phyloP scores from a whole-genome alignment of 257 asterid species.

The Solanum corneliomulleri region DNA sequence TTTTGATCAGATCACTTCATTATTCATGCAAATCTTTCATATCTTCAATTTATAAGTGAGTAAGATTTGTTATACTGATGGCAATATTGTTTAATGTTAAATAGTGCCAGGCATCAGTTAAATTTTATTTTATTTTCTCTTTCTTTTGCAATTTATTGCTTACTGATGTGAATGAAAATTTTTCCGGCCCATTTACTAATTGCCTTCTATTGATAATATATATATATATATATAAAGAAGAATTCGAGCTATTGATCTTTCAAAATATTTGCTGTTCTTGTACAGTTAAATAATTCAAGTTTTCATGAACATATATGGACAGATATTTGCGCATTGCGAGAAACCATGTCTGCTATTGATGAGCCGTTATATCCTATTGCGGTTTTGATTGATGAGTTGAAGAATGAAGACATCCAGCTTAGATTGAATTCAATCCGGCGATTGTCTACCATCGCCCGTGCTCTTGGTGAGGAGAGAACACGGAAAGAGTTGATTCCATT shows the following conservation, averaged over 20 bases:
- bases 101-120: not conserved
- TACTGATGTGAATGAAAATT: not conserved
- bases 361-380: constrained; percentile 89
- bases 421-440: constrained; percentile 74
- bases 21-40: not conserved
- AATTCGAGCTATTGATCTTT: too few species aligned
- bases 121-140: not conserved
- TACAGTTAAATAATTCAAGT: not conserved
- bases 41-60: not conserved
- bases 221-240: too few species aligned
- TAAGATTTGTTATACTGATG: not conserved
- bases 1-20: not conserved
- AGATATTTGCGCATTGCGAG: not conserved
- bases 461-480: constrained; percentile 84
- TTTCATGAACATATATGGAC: not conserved
- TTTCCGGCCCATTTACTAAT: not conserved
- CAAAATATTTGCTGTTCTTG: not conserved
- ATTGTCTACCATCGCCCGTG: constrained; percentile 85
- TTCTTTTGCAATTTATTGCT: too few species aligned
- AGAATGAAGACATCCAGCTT: constrained; percentile 82
- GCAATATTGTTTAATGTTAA: not conserved
- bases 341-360: constrained; percentile 60
- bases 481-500: constrained; percentile 74
- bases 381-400: constrained; percentile 73
- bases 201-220: not conserved